Conservation (phyloP, 768 basidiomycete genomes). For the Suillus ampliporus region DNA sequence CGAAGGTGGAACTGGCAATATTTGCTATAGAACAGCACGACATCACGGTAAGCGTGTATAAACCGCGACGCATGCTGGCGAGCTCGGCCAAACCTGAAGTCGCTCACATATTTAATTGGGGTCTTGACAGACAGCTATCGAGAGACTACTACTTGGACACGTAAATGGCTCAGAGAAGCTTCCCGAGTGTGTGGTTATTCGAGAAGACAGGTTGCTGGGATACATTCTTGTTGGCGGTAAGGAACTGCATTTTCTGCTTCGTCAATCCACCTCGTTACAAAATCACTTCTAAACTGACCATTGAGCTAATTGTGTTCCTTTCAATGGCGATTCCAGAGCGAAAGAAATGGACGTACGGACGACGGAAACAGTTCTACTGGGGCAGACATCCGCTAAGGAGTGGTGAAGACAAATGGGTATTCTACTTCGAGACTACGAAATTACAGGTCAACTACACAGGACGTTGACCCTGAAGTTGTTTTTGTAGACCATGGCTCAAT, state of each 20-base stretch:
- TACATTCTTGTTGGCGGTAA: conserved; percentile 4
- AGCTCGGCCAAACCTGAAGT: background rate
- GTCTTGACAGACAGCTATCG: background rate
- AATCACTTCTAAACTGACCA: background rate
- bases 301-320: background rate
- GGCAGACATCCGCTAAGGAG: conserved; percentile 1
- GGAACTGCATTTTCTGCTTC: background rate
- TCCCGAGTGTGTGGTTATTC: background rate
- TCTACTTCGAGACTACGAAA: conserved; percentile 1
- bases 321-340: background rate
- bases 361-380: conserved; percentile 4
- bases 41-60: background rate
- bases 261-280: background rate
- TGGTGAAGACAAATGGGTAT: conserved; percentile 5
- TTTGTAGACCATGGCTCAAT: background rate
- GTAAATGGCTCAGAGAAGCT: background rate
- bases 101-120: background rate
- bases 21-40: conserved; percentile 5
- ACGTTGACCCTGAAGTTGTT: background rate
- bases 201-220: conserved; percentile 5
- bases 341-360: conserved; percentile 1
- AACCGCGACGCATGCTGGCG: background rate
- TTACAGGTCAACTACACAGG: background rate
- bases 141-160: background rate
- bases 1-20: background rate